These are phyloP conservation scores for Phytophthora hybrid DNA, from an alignment of 352 stramenopile genomes.

Conservation along the genomic window DNA sequence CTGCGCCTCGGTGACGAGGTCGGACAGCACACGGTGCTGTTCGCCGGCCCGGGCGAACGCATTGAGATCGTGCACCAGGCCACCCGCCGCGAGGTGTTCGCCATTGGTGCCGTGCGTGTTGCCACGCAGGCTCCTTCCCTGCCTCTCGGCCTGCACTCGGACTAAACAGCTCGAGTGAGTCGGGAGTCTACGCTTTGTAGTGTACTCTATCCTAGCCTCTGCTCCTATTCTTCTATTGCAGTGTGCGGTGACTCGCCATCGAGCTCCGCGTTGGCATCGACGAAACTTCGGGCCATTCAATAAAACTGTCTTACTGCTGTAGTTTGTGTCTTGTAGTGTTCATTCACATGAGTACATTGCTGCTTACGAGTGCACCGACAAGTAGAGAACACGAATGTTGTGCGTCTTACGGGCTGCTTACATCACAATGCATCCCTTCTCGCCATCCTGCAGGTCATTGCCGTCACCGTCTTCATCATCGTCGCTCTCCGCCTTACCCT, in stretches of 20 bases:
- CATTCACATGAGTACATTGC: neutral
- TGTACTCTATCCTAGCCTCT: conserved; percentile 39
- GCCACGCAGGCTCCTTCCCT: conserved; percentile 63
- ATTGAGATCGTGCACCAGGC: conserved; percentile 89
- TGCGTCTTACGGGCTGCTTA: conserved; percentile 19
- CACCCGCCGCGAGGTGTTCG: conserved; percentile 83
- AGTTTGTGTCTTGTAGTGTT: neutral
- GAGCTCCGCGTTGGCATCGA: conserved; percentile 16
- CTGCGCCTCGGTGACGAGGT: conserved; percentile 78
- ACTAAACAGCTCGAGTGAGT: conserved; percentile 40
- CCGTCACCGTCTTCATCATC: conserved; percentile 23
- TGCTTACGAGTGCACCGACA: neutral
- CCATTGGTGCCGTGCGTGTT: conserved; percentile 73
- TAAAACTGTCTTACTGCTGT: conserved; percentile 31
- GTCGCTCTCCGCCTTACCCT: too few species aligned
- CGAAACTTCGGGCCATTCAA: conserved; percentile 32
- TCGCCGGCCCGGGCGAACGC: conserved; percentile 78
- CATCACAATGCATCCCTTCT: conserved; percentile 46
- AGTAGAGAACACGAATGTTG: neutral
- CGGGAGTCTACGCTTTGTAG: conserved; percentile 16
- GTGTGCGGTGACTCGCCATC: conserved; percentile 3
- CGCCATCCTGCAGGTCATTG: conserved; percentile 31
- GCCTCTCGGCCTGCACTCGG: conserved; percentile 67
- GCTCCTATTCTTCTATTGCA: conserved; percentile 25
- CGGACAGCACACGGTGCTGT: conserved; percentile 85